Base-by-base conservation (phyloP, 805 yeast genomes). In the Metschnikowia dekortorum region DNA sequence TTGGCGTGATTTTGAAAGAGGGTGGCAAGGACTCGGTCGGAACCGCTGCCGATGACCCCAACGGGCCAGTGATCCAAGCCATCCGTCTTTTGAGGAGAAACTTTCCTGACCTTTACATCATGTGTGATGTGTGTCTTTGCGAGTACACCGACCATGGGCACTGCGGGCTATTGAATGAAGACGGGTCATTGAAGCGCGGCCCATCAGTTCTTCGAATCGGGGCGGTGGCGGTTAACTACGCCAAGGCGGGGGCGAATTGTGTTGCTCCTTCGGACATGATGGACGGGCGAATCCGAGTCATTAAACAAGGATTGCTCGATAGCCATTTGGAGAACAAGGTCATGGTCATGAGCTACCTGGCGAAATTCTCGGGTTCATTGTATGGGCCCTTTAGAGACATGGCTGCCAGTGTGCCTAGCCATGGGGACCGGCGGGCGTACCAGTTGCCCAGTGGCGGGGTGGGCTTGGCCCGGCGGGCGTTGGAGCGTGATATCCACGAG, bases 321-420 rank as follows among this genome's bases (percentile, higher is more conserved):
- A 89, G 87, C 10, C 85, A 84, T 29, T 68, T 94, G 52, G 96
- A 96, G 18, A 96, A 94, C 70, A 83, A 84, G 66, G 84, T 90
- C 44, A 83, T 92, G 74, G 82, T 94, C 35, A 84, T 94, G 88
- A 87, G 96, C 5, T 94, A 94, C 70, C 81, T 96, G 34, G 98
- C 98, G 51, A 94, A 94, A 66, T 94, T 94, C 65, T 77, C 88
- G 52, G 97, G 98, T 34, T 81, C 83, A 55, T 74, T 94, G 44
- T 94, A 94, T 66, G 99, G 99, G 0, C 99, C 99, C 4, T 94
- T 94, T 76, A 80, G 99, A 67, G 99, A 94, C 61, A 97, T 97
- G 41, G 99, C 98, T 3, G 94, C 95, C 35, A 86, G 96, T 47
- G 76, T 84, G 4, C 98, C 99, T 8, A 79, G 88, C 18, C 77